A percentile compares a stretch with the other conserved stretches of the same genome.
phyloP scores from a whole-genome alignment of 106 monocot species.

The Vanilla planifolia region DNA sequence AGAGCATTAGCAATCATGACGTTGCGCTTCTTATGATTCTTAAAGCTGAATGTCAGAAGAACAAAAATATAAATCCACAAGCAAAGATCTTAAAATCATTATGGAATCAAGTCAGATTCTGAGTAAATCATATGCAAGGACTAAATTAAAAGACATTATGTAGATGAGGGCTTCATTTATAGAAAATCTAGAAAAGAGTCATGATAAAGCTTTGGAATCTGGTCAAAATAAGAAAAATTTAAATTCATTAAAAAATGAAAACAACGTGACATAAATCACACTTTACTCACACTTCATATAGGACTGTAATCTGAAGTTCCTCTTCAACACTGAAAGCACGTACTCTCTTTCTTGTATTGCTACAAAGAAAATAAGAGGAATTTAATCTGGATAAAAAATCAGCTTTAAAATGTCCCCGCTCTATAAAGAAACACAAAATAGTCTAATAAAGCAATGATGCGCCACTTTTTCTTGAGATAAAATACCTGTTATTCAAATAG shows the following conservation, averaged over 20 bases:
- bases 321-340: conserved; percentile 49
- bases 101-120: neutral
- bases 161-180: too few species aligned
- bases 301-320: conserved; percentile 38
- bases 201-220: too few species aligned
- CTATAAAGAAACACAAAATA: neutral
- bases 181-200: too few species aligned
- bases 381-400: too few species aligned
- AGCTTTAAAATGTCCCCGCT: neutral
- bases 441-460: too few species aligned
- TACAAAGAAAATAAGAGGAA: conserved; percentile 10
- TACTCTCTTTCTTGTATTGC: conserved; percentile 41
- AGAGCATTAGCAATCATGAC: conserved; percentile 63
- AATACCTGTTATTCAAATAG: too few species aligned
- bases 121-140: too few species aligned
- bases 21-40: conserved; percentile 47
- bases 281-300: conserved; percentile 47
- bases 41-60: conserved; percentile 32
- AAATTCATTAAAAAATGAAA: neutral
- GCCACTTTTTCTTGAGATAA: too few species aligned
- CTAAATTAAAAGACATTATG: too few species aligned
- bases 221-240: too few species aligned
- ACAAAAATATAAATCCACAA: neutral
- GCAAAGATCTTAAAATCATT: neutral
- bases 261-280: neutral